phyloP scores from a whole-genome alignment of 2,329 filamentous ascomycete genomes.

The Pseudocercospora fuligena region DNA sequence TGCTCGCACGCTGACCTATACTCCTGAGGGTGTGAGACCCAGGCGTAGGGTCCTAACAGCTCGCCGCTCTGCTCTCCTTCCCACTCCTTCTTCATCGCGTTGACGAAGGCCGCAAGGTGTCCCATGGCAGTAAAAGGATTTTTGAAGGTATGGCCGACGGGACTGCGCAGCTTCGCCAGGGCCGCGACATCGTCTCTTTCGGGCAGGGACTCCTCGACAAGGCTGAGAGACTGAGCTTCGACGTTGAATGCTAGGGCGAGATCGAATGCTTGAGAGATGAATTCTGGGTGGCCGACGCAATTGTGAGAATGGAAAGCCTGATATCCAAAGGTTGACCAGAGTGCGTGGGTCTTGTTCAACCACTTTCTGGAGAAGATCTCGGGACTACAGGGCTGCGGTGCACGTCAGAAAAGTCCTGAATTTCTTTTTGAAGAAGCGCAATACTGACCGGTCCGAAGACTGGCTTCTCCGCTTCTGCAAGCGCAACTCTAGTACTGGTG shows the following conservation, averaged over 20 bases:
- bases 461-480: background rate
- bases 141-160: background rate
- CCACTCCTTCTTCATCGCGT: background rate
- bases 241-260: background rate
- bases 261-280: background rate
- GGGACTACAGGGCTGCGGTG: background rate
- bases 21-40: background rate
- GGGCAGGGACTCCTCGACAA: background rate
- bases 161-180: background rate
- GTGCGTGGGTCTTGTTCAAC: background rate
- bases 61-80: background rate
- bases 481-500: background rate
- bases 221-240: background rate
- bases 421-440: background rate
- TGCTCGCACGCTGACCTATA: background rate
- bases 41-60: background rate
- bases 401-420: background rate
- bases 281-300: background rate
- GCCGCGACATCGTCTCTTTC: background rate
- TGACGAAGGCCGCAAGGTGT: background rate
- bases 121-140: background rate
- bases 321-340: background rate
- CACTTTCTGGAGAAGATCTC: background rate
- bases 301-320: background rate
- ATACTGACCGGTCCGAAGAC: background rate